Evolutionary conservation across 2,329 filamentous ascomycete species (phyloP).

Genomic region (Ophiostoma sp.): DNA sequence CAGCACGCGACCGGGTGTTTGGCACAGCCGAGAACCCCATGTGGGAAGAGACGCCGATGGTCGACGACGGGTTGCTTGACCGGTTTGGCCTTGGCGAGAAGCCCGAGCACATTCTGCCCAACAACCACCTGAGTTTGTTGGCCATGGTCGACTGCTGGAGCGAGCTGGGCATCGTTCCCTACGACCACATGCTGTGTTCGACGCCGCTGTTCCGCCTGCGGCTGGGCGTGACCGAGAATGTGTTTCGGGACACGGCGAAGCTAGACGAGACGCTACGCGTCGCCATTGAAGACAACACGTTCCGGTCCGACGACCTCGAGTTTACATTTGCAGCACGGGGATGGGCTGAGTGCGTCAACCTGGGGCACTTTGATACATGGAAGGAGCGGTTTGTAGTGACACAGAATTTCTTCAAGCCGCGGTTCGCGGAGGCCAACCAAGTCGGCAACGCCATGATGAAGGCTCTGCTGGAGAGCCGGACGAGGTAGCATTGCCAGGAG

Average conservation of each 20-base stretch:
- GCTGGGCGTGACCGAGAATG: conserved; percentile 92
- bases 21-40: conserved; percentile 60
- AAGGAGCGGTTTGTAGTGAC: conserved; percentile 85
- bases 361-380: conserved; percentile 91
- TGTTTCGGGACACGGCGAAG: conserved; percentile 76
- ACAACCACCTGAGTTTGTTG: conserved; percentile 88
- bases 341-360: conserved; percentile 88
- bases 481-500: conserved; percentile 26
- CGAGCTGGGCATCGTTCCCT: conserved; percentile 84
- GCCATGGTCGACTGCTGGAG: conserved; percentile 99
- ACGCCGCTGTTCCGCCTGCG: conserved; percentile 95
- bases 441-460: conserved; percentile 97
- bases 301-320: conserved; percentile 91
- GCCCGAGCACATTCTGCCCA: conserved; percentile 51
- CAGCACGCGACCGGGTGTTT: conserved; percentile 64
- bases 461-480: conserved; percentile 81
- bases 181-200: conserved; percentile 99
- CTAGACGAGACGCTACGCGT: conserved; percentile 81
- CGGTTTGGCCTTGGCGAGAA: conserved; percentile 76
- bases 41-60: conserved; percentile 59
- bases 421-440: conserved; percentile 80
- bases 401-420: conserved; percentile 82
- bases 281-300: conserved; percentile 82
- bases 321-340: conserved; percentile 95
- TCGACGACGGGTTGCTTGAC: conserved; percentile 80